phyloP scores from a whole-genome alignment of 116 monocot species.

The Phalaenopsis hybrid region DNA sequence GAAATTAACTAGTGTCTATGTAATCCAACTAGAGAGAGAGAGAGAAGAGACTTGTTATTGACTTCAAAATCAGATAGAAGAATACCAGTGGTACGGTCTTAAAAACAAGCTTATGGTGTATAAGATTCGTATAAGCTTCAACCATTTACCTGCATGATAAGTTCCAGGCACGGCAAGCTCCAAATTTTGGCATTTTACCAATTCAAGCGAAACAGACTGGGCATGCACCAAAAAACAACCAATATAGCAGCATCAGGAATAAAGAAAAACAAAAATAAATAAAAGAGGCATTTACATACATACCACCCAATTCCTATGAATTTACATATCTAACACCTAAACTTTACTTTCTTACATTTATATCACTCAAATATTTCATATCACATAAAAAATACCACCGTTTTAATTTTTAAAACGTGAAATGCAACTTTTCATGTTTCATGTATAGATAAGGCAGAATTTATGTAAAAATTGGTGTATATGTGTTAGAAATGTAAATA shows the following conservation, averaged over 20 bases:
- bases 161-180: conserved; percentile 98
- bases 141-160: conserved; percentile 75
- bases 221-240: neutral
- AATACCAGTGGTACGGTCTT: neutral
- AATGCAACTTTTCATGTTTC: no score
- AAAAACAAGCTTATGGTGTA: neutral
- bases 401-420: no score
- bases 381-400: no score
- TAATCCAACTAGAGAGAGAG: no score
- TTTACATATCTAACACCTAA: no score
- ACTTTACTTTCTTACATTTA: no score
- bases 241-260: neutral
- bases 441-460: no score
- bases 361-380: no score
- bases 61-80: neutral
- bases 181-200: conserved; percentile 84
- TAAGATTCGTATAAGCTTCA: neutral
- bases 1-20: neutral
- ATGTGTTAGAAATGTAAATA: no score
- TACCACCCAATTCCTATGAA: no score
- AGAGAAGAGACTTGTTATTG: neutral
- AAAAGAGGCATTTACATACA: no score
- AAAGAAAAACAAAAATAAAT: neutral
- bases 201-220: conserved; percentile 92
- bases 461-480: no score